Conservation (phyloP, 2,329 filamentous ascomycete species). For the Bipolaris zeicola region DNA sequence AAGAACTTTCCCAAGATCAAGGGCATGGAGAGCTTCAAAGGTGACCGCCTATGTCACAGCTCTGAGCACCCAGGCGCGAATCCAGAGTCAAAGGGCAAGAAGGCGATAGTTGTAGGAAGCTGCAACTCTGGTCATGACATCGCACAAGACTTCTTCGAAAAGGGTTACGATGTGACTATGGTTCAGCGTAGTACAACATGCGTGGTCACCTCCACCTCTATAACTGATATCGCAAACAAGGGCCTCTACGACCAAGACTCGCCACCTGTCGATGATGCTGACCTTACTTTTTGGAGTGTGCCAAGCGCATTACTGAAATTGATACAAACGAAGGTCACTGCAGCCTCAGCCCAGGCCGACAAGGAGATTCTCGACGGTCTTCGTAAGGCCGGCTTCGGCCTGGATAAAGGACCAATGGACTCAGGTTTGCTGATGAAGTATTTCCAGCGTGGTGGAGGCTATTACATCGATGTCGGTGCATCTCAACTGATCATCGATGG, state of each 20-base stretch:
- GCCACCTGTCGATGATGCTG: conserved; percentile 36
- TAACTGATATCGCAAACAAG: conserved; percentile 38
- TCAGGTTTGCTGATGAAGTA: conserved; percentile 48
- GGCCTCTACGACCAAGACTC: conserved; percentile 38
- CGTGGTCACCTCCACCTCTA: conserved; percentile 38
- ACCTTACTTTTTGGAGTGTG: conserved; percentile 41
- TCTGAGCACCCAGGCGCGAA: conserved; percentile 43
- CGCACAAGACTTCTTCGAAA: conserved; percentile 55
- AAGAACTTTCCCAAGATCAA: conserved; percentile 40
- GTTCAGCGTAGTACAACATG: conserved; percentile 54
- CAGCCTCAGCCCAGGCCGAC: conserved; percentile 38
- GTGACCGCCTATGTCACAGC: conserved; percentile 41
- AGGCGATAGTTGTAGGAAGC: conserved; percentile 54
- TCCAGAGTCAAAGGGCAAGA: conserved; percentile 47
- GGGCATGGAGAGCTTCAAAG: conserved; percentile 45
- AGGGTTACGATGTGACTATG: conserved; percentile 53
- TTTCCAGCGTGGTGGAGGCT: conserved; percentile 52
- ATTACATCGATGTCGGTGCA: conserved; percentile 56
- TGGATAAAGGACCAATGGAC: conserved; percentile 42
- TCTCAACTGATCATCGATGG: conserved; percentile 51
- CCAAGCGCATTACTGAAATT: conserved; percentile 43
- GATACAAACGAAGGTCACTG: conserved; percentile 33
- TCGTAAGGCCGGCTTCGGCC: conserved; percentile 50
- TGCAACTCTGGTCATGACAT: conserved; percentile 59
- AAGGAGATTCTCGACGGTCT: conserved; percentile 51